These are phyloP conservation scores for Pleoardoris graminearum DNA, from an alignment of 2,329 filamentous ascomycete species.

Conservation along the genomic window DNA sequence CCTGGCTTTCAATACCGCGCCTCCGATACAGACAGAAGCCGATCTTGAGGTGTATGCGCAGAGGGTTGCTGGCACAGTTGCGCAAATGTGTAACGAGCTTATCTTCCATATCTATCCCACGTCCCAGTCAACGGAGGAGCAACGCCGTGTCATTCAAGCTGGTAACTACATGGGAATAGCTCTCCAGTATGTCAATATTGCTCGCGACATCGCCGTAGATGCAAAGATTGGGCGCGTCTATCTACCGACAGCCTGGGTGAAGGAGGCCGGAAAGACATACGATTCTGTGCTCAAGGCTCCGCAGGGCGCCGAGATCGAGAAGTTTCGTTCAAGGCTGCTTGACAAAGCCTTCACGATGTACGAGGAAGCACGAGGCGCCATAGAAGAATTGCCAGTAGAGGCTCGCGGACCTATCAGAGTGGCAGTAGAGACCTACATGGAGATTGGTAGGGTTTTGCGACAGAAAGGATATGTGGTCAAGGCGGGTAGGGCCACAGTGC, in stretches of 20 bases:
- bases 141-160: conserved; percentile 55
- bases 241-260: conserved; percentile 66
- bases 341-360: conserved; percentile 66
- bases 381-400: conserved; percentile 63
- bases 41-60: conserved; percentile 66
- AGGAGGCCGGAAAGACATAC: conserved; percentile 59
- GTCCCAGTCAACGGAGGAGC: conserved; percentile 35
- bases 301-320: conserved; percentile 52
- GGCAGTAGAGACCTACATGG: conserved; percentile 75
- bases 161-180: conserved; percentile 71
- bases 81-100: conserved; percentile 67
- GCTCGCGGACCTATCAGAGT: conserved; percentile 67
- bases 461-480: conserved; percentile 51
- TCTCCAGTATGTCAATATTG: conserved; percentile 77
- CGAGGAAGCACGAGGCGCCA: conserved; percentile 56
- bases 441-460: conserved; percentile 68
- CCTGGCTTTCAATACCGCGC: conserved; percentile 54
- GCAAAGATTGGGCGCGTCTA: conserved; percentile 69
- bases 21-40: conserved; percentile 61
- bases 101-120: conserved; percentile 62
- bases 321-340: conserved; percentile 59
- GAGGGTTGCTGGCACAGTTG: conserved; percentile 74
- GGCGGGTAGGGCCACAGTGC: conserved; percentile 53
- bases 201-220: conserved; percentile 71
- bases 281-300: conserved; percentile 59